Conservation (phyloP, 257 asterid species). For the Salvia miltiorrhiza region DNA sequence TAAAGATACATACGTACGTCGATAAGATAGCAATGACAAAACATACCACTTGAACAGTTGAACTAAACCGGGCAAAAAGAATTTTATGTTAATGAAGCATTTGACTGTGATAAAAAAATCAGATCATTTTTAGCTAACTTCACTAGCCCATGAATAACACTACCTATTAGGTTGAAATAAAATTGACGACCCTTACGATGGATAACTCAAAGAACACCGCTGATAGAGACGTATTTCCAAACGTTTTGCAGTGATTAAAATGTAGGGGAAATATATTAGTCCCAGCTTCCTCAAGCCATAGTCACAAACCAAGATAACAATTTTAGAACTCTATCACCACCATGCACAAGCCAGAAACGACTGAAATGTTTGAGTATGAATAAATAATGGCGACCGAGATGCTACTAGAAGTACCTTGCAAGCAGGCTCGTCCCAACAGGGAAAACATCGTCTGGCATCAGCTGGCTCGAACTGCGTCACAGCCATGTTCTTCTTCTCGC, state of each 20-base stretch:
- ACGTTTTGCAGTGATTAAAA: background rate
- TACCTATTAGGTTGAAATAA: background rate
- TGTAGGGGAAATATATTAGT: background rate
- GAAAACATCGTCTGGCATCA: conserved; percentile 97
- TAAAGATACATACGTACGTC: background rate
- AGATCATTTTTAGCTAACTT: background rate
- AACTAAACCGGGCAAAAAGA: background rate
- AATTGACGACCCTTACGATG: background rate
- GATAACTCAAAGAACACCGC: background rate
- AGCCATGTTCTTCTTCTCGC: conserved; percentile 90
- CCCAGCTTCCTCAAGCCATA: background rate
- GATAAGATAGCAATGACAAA: background rate
- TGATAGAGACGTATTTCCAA: background rate
- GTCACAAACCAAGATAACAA: background rate
- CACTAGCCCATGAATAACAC: background rate
- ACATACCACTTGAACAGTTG: background rate
- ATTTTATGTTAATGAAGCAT: background rate
- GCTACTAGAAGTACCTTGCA: conserved; percentile 55
- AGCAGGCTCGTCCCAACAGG: conserved; percentile 99
- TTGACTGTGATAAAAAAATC: background rate
- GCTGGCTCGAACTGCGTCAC: conserved; percentile 98
- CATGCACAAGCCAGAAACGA: conserved; percentile 7
- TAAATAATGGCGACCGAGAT: background rate
- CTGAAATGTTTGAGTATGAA: background rate
- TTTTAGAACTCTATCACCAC: too few relatives aligned